phyloP scores from a whole-genome alignment of 352 stramenopile genomes.

The Phytophthora fragariaefolia region DNA sequence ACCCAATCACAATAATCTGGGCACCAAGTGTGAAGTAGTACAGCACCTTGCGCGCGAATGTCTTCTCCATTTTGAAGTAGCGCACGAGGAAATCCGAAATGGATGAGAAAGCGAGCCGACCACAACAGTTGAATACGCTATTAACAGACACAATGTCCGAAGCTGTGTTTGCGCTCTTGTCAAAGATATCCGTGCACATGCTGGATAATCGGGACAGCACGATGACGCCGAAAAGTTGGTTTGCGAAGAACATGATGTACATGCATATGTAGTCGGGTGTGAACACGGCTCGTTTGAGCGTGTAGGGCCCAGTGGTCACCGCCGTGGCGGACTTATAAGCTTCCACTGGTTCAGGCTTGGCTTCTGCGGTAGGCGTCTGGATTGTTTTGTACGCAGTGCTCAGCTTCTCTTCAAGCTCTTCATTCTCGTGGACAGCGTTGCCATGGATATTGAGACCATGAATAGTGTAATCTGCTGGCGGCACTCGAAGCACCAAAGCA shows the following conservation, averaged over 20 bases:
- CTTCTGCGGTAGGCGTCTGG: conserved; percentile 37
- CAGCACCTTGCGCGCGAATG: conserved; percentile 55
- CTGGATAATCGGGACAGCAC: conserved; percentile 56
- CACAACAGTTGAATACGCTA: conserved; percentile 61
- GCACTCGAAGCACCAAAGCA: conserved; percentile 53
- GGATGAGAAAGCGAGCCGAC: conserved; percentile 49
- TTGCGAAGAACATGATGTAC: conserved; percentile 67
- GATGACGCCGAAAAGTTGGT: conserved; percentile 63
- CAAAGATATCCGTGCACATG: conserved; percentile 53
- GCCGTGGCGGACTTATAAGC: conserved; percentile 23
- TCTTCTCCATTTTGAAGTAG: conserved; percentile 52
- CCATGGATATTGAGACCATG: conserved; percentile 67
- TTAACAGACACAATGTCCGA: conserved; percentile 29
- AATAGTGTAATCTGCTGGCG: conserved; percentile 50
- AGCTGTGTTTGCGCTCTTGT: neutral
- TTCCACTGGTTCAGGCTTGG: conserved; percentile 30
- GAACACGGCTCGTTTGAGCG: conserved; percentile 51
- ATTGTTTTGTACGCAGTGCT: conserved; percentile 53
- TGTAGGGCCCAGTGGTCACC: conserved; percentile 52
- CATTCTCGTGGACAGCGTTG: conserved; percentile 41
- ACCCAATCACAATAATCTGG: conserved; percentile 66
- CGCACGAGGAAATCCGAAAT: conserved; percentile 50
- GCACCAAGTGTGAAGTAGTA: conserved; percentile 62
- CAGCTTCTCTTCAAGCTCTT: conserved; percentile 38
- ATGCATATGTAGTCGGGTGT: conserved; percentile 60